Conservation (phyloP, 331 rosid genomes). For the Quercus tomentella region DNA sequence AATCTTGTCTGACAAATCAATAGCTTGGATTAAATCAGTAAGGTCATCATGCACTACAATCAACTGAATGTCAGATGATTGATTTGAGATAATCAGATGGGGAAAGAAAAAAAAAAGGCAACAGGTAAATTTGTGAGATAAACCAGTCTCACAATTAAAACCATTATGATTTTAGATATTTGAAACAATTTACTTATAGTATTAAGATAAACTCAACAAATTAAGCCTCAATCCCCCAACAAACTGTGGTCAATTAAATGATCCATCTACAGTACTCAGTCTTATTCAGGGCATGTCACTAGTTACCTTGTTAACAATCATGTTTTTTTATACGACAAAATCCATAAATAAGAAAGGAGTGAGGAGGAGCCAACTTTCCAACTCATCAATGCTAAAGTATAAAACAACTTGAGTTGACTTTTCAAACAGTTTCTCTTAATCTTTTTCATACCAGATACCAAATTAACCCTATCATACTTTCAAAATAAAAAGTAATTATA, state of each 20-base stretch:
- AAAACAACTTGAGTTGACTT: neutral
- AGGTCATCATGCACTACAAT: neutral
- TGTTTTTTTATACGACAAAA: neutral
- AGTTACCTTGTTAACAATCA: neutral
- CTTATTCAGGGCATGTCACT: neutral
- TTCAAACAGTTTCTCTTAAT: neutral
- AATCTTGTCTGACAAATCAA: neutral
- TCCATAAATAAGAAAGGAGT: neutral
- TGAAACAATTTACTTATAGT: neutral
- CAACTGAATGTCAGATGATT: neutral
- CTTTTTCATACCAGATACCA: neutral
- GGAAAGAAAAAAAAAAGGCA: neutral
- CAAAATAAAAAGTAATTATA: neutral
- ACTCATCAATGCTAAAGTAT: neutral
- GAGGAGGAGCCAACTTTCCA: neutral
- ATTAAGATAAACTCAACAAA: neutral
- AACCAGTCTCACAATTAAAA: neutral
- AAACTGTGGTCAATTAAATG: neutral
- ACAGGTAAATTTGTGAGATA: neutral
- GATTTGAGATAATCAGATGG: neutral
- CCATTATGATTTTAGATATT: neutral
- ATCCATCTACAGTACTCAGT: neutral
- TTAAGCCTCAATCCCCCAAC: neutral
- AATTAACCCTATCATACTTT: neutral
- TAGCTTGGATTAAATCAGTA: neutral